A percentile compares a stretch with the other conserved stretches of the same genome.
These are phyloP conservation scores for Cystobasidium onofrii DNA, from an alignment of 768 basidiomycete genomes.

Conservation along the genomic window DNA sequence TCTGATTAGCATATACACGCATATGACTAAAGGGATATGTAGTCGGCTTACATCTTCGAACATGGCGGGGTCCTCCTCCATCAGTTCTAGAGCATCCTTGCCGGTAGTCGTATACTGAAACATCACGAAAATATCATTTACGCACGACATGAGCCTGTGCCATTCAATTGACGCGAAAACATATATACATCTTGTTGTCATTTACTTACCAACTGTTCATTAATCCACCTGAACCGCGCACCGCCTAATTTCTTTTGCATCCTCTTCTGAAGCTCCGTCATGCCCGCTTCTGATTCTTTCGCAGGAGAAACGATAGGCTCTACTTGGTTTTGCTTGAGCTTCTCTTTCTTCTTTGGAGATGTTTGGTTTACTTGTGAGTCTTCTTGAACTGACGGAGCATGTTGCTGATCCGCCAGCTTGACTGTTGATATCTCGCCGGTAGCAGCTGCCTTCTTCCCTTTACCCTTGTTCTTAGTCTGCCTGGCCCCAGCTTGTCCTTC, in stretches of 20 bases:
- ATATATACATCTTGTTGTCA: too few species aligned
- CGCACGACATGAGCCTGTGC: too few species aligned
- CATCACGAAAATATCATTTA: too few species aligned
- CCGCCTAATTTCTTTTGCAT: constrained; percentile 56
- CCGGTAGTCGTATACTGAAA: constrained; percentile 69
- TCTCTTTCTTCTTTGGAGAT: not conserved
- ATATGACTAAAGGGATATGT: too few species aligned
- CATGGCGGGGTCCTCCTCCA: constrained; percentile 69
- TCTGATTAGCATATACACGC: too few species aligned
- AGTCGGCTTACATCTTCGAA: constrained; percentile 65
- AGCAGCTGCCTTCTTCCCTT: not conserved
- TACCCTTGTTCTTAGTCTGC: not conserved
- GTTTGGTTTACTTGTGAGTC: not conserved
- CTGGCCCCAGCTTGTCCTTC: not conserved
- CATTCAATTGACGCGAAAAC: too few species aligned
- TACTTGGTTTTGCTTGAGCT: not conserved
- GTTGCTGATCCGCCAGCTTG: not conserved
- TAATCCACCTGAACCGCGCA: constrained; percentile 62
- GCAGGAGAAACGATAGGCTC: not conserved
- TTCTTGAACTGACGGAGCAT: not conserved
- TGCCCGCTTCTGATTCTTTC: not conserved
- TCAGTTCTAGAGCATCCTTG: constrained; percentile 63
- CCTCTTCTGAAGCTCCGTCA: constrained; percentile 65
- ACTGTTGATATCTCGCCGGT: too few species aligned
- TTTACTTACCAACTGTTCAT: constrained; percentile 63